Evolutionary conservation across 208 protist genomes (phyloP), one percentile per base, ranked within the genome.

Genomic region (Acanthamoeba royreba): DNA sequence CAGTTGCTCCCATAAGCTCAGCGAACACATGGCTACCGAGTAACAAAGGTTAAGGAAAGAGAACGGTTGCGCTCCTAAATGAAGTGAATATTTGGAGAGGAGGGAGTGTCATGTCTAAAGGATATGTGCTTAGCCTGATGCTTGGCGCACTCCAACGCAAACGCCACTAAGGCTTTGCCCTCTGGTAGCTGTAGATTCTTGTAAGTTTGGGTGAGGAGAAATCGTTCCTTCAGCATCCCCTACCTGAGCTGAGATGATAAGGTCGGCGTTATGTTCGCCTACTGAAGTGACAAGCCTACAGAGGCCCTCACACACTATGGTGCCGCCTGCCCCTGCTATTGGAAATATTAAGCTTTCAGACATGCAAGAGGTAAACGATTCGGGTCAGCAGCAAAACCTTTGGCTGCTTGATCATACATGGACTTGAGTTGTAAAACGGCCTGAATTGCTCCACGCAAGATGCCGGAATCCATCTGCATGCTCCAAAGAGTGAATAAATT

Each of bases 181-280:
- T 83, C 72, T 33, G 45, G 72, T 31, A 38, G 42, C 72, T 79
- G 66, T 0, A 5, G 66, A 58, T 22, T 58, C 49, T 13, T 58
- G 49, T 58, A 63, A 63, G 58, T 4, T 40, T 35, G 9, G 38
- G n/a, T 5, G 58, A 7, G n/a, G n/a, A 35, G 58, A 2, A 3
- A 35, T 3, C 31, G 38, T 79, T 19, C 66, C 66, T 5, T 38
- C 72, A 83, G 45, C n/a, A n/a, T n/a, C n/a, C n/a, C n/a, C n/a
- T n/a, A n/a, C n/a, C n/a, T n/a, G n/a, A n/a, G n/a, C n/a, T 38
- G 72, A n/a, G 38, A 83, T 83, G 72, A 83, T 83, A 43, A 83
- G 72, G 43, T 83, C 72, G 28, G 72, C 72, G 72, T 83, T 83
- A 43, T 83, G 72, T 43, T 83, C 72, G 0, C 72, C 72, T 0